These are phyloP conservation scores for Candida arabinofermentans DNA, from an alignment of 805 yeast species.

Conservation along the genomic window DNA sequence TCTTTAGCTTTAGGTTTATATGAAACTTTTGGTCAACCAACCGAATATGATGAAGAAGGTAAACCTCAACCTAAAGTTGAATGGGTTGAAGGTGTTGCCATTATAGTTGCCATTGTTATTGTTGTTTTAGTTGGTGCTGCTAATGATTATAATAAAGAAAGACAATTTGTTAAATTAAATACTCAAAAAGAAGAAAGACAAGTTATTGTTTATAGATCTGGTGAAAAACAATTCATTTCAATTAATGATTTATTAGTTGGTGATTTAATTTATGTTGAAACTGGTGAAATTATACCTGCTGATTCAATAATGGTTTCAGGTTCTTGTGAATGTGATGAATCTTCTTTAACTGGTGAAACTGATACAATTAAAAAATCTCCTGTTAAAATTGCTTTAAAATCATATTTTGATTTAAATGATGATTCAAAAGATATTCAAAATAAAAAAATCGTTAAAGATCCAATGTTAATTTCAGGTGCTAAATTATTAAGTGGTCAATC, in stretches of 20 bases:
- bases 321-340: conserved; percentile 83
- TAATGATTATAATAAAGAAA: conserved; percentile 95
- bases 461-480: conserved; percentile 90
- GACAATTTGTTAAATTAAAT: conserved; percentile 85
- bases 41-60: conserved; percentile 76
- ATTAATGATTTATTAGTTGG: conserved; percentile 82
- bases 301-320: conserved; percentile 78
- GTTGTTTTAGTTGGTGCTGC: conserved; percentile 92
- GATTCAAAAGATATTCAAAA: conserved; percentile 35
- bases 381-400: conserved; percentile 39
- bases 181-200: conserved; percentile 83
- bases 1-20: conserved; percentile 89
- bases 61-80: conserved; percentile 77
- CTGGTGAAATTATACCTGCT: conserved; percentile 93
- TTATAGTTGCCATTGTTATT: conserved; percentile 82
- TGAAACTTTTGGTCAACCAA: conserved; percentile 83
- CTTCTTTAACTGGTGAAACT: conserved; percentile 92
- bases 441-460: conserved; percentile 53
- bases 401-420: conserved; percentile 17
- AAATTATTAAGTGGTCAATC: conserved; percentile 84
- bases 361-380: conserved; percentile 70
- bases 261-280: conserved; percentile 75
- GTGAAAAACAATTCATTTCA: conserved; percentile 62
- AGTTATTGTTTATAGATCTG: conserved; percentile 71
- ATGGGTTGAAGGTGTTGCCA: conserved; percentile 99